Evolutionary conservation across 78 protist species (phyloP).

Genomic region (Pelomyxa schiedti): DNA sequence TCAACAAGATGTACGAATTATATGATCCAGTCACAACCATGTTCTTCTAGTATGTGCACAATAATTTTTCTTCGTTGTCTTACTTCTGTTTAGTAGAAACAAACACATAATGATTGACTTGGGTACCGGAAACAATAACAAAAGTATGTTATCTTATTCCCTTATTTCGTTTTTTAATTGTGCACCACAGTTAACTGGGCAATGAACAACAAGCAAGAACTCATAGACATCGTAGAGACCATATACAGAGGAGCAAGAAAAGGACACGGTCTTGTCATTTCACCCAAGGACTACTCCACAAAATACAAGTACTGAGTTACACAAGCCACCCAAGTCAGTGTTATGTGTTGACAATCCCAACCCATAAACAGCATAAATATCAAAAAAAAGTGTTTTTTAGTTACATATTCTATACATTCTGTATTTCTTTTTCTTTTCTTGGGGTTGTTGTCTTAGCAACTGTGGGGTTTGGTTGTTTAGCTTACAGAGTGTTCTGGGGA

Average conservation of each 20-base stretch:
- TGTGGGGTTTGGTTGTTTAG: too few species aligned
- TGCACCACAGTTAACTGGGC: slow-evolving; percentile 70
- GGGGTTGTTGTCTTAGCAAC: too few species aligned
- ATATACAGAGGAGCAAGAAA: slow-evolving; percentile 89
- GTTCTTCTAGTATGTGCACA: slow-evolving; percentile 98
- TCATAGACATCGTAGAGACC: slow-evolving; percentile 82
- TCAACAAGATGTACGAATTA: slow-evolving; percentile 98
- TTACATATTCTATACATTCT: too few species aligned
- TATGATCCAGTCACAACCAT: slow-evolving; percentile 94
- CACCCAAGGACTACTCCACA: slow-evolving; percentile 92
- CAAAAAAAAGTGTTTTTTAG: too few species aligned
- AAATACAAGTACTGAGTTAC: slow-evolving; percentile 65
- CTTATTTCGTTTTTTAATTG: not conserved
- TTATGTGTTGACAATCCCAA: too few species aligned
- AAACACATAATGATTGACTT: slow-evolving; percentile 95
- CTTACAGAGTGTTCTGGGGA: too few species aligned
- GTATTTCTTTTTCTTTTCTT: too few species aligned
- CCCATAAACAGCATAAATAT: too few species aligned
- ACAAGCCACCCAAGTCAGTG: too few species aligned
- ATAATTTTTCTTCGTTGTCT: too few species aligned
- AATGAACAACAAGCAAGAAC: slow-evolving; percentile 74
- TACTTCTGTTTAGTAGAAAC: too few species aligned
- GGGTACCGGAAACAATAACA: slow-evolving; percentile 99
- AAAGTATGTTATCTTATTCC: slow-evolving; percentile 34
- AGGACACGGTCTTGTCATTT: slow-evolving; percentile 85